Base-by-base conservation (phyloP, 371 early-diverging fungal genomes). In the Syncephalastrum monosporum region DNA sequence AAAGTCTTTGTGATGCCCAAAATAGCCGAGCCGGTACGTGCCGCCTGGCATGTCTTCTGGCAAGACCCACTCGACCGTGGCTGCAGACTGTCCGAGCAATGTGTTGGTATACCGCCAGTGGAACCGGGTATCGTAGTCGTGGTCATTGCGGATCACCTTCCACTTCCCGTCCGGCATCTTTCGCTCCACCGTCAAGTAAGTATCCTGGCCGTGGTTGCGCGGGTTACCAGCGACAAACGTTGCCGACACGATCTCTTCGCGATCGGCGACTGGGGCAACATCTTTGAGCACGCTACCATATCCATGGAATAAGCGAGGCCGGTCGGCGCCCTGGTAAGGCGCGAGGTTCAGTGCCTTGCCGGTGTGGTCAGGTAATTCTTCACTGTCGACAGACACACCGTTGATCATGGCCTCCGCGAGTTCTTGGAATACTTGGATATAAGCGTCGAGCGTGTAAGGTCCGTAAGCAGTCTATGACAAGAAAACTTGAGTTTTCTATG, bases 171-270 rank as follows among this genome's bases (percentile, higher is more conserved):
- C 46, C 1, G 49, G 58, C 5, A 60, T 17, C 29, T 65, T 71
- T 50, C 57, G 54, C 56, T 87, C 85, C 1, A 87, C 81, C 3
- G 84, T 78, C 62, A 84, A 68, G 52, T 67, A 85, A 0, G 74
- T 79, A 38, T 66, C 57, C 16, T 65, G 65, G 41, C 64, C 77
- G 46, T 81, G 69, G 55, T 83, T 84, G n/a, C 85, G 61, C 13
- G 87, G 88, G 63, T 86, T 83, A 14, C 83, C 85, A 25, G 84
- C 82, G 7, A 75, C 71, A 69, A 85, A 88, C 3, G 53, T 55
- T 0, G 79, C 82, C 3, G 66, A 56, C 1, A 79, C 78, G 19
- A 23, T 17, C n/a, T 53, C 54, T 13, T 41, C 43, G 23, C 47
- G 50, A 7, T 48, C 25, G 10, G 19, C 48, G 12, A 43, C 25